phyloP scores from a whole-genome alignment of 2,329 filamentous ascomycete genomes.

The Paramyrothecium sp. region DNA sequence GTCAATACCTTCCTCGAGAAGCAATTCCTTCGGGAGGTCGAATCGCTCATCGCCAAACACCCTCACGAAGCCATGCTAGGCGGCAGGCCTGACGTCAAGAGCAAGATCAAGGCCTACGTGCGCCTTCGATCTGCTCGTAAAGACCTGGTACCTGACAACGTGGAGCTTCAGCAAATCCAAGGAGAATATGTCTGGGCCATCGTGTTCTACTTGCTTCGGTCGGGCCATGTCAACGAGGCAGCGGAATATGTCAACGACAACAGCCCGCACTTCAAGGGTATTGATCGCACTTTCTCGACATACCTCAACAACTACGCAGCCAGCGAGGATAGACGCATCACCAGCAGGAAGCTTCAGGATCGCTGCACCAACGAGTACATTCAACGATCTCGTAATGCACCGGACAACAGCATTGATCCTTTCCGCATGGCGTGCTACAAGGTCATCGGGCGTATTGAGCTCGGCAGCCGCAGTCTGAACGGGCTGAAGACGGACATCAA shows the following conservation, averaged over 20 bases:
- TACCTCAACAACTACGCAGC: constrained; percentile 85
- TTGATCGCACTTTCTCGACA: constrained; percentile 85
- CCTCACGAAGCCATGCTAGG: constrained; percentile 87
- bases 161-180: constrained; percentile 74
- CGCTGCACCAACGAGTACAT: constrained; percentile 89
- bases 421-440: constrained; percentile 98
- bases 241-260: constrained; percentile 82
- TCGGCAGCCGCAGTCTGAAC: constrained; percentile 63
- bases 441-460: constrained; percentile 79
- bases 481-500: constrained; percentile 63
- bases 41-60: constrained; percentile 75
- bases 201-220: constrained; percentile 86
- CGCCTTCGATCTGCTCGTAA: constrained; percentile 76
- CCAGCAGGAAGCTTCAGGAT: constrained; percentile 73
- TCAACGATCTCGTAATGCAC: constrained; percentile 78
- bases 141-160: constrained; percentile 79
- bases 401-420: constrained; percentile 85
- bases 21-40: constrained; percentile 75
- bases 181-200: constrained; percentile 91
- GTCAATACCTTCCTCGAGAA: constrained; percentile 79
- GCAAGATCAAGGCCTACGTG: constrained; percentile 91
- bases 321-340: constrained; percentile 71
- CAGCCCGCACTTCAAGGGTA: constrained; percentile 77
- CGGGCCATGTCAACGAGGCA: constrained; percentile 81
- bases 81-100: constrained; percentile 81